Conservation (phyloP, 345 rosid species). For the Bruguiera sexangula region DNA sequence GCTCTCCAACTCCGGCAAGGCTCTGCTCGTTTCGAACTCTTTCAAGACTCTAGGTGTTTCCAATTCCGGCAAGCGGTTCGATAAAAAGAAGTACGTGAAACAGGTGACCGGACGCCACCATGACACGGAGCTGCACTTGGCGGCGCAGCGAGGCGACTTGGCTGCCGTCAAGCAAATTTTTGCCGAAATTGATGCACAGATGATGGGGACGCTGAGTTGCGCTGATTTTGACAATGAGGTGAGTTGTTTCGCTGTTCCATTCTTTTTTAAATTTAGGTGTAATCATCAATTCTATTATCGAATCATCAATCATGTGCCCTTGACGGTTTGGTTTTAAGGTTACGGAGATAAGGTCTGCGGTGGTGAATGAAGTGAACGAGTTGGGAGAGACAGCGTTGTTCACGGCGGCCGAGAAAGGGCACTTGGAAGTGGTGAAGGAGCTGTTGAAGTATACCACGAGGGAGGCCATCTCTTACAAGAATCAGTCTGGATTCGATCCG, state of each 20-base stretch:
- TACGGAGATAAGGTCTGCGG: constrained; percentile 58
- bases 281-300: not conserved
- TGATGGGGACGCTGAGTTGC: constrained; percentile 53
- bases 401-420: constrained; percentile 83
- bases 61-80: constrained; percentile 74
- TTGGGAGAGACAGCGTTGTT: constrained; percentile 90
- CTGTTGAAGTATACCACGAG: constrained; percentile 52
- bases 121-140: constrained; percentile 93
- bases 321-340: constrained; percentile 31
- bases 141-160: constrained; percentile 79
- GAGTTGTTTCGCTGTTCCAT: not conserved
- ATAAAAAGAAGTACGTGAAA: constrained; percentile 85
- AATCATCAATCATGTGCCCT: not conserved
- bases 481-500: constrained; percentile 61
- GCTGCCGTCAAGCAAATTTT: constrained; percentile 59
- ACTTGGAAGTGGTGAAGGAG: constrained; percentile 68
- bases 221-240: constrained; percentile 80
- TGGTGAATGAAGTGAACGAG: constrained; percentile 88
- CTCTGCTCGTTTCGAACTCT: constrained; percentile 46
- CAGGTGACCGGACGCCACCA: constrained; percentile 94
- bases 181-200: constrained; percentile 70
- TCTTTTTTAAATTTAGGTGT: not conserved
- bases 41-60: constrained; percentile 52
- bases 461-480: constrained; percentile 64
- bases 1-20: constrained; percentile 42